A percentile compares a stretch with the other conserved stretches of the same genome.
phyloP scores from a whole-genome alignment of 1,284 basidiomycete genomes.

The Erythrobasidium hasegawianum region DNA sequence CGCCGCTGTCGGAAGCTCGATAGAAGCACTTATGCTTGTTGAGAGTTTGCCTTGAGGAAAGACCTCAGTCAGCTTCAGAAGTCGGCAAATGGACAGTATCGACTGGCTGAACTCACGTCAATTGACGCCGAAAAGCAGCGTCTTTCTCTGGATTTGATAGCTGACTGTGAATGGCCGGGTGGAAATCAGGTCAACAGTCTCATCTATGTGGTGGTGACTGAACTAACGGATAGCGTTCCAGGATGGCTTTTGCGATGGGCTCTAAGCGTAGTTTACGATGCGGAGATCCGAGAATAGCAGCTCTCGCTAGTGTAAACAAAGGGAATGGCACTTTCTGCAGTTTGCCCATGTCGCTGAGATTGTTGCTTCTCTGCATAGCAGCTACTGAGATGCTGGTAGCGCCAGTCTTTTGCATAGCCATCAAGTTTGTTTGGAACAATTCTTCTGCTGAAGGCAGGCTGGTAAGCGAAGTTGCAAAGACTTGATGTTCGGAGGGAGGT shows the following conservation, averaged over 20 bases:
- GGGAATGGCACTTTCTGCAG: background rate
- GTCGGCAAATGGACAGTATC: too few species aligned
- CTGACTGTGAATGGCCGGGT: too few species aligned
- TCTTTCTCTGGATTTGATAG: too few species aligned
- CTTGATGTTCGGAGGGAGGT: background rate
- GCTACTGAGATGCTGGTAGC: background rate
- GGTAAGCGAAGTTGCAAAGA: background rate
- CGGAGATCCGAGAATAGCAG: background rate
- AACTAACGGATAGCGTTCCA: background rate
- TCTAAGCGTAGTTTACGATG: background rate
- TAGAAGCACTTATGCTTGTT: background rate
- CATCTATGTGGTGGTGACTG: too few species aligned
- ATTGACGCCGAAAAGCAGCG: too few species aligned
- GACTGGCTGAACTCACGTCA: too few species aligned
- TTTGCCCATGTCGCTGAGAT: too few species aligned
- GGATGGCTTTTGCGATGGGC: background rate
- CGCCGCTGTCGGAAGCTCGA: background rate
- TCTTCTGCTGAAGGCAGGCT: background rate
- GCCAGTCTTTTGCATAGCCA: background rate
- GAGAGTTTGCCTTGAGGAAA: background rate
- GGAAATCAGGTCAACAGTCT: too few species aligned
- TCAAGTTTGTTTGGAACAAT: background rate
- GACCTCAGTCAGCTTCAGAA: background rate
- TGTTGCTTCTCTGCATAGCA: too few species aligned
- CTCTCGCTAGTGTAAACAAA: background rate